These are phyloP conservation scores for Chrysochromulina parva DNA, from an alignment of 78 protist species.

Conservation along the genomic window DNA sequence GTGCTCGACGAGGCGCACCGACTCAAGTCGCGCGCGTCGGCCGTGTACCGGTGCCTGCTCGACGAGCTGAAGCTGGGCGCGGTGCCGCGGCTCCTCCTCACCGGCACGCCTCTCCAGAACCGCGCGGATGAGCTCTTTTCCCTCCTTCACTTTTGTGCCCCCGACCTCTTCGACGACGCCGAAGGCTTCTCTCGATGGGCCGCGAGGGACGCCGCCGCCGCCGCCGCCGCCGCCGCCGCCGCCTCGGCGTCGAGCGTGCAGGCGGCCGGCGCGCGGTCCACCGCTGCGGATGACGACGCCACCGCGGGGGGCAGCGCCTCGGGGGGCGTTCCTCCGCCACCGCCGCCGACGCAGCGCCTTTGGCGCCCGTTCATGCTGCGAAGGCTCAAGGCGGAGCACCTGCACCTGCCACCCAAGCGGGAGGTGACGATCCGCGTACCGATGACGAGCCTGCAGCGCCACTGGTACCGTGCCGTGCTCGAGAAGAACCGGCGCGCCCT, in stretches of 20 bases:
- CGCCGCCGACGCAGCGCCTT: not conserved
- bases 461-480: constrained; percentile 32
- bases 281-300: too few species aligned
- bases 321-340: too few species aligned
- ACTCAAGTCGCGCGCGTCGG: constrained; percentile 25
- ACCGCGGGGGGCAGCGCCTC: too few species aligned
- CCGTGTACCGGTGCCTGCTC: not conserved
- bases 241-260: not conserved
- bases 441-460: constrained; percentile 8
- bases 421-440: not conserved
- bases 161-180: not conserved
- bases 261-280: not conserved
- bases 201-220: too few species aligned
- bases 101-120: constrained; percentile 85
- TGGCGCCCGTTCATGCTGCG: not conserved
- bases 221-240: not conserved
- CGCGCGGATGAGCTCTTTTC: constrained; percentile 54
- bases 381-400: not conserved
- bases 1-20: constrained; percentile 61
- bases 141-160: constrained; percentile 1
- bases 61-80: not conserved
- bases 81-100: not conserved
- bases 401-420: not conserved
- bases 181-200: not conserved
- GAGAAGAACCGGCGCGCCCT: not conserved